Evolutionary conservation across 495 filamentous ascomycete genomes (phyloP).

Genomic region (Podospora anserina): DNA sequence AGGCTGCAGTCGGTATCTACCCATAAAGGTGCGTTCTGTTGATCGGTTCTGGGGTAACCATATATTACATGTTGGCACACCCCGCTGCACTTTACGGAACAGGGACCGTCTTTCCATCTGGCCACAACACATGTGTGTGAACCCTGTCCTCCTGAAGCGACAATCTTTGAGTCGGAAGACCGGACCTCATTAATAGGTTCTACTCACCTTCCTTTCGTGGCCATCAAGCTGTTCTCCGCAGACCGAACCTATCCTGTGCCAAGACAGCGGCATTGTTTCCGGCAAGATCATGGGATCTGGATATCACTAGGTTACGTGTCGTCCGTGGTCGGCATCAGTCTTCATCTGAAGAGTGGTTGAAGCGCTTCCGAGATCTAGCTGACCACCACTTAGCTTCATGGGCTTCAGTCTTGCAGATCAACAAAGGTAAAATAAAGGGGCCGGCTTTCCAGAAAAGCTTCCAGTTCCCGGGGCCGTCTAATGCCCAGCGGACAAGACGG

Average conservation of each 20-base stretch:
- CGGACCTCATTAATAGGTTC: conserved; percentile 17
- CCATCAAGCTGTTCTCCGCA: conserved; percentile 15
- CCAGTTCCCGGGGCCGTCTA: conserved; percentile 1
- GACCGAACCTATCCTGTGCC: conserved; percentile 24
- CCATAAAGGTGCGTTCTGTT: conserved; percentile 15
- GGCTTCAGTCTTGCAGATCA: conserved; percentile 2
- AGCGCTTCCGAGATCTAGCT: background rate
- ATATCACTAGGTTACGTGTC: background rate
- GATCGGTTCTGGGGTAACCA: conserved; percentile 29
- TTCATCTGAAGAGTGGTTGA: background rate
- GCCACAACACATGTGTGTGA: background rate
- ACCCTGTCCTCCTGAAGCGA: conserved; percentile 9
- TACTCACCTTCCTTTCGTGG: conserved; percentile 33
- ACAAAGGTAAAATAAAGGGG: background rate
- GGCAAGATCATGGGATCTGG: conserved; percentile 16
- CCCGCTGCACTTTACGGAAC: conserved; percentile 29
- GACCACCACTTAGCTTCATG: background rate
- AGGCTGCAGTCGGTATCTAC: conserved; percentile 14
- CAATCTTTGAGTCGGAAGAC: conserved; percentile 19
- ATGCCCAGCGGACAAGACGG: conserved; percentile 10
- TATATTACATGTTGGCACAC: conserved; percentile 29
- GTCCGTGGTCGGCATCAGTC: background rate
- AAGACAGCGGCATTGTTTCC: conserved; percentile 32
- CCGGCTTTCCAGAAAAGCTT: conserved; percentile 8
- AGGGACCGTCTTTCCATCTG: conserved; percentile 36